Evolutionary conservation across 257 asterid species (phyloP).

Genomic region (Scutellaria baicalensis): DNA sequence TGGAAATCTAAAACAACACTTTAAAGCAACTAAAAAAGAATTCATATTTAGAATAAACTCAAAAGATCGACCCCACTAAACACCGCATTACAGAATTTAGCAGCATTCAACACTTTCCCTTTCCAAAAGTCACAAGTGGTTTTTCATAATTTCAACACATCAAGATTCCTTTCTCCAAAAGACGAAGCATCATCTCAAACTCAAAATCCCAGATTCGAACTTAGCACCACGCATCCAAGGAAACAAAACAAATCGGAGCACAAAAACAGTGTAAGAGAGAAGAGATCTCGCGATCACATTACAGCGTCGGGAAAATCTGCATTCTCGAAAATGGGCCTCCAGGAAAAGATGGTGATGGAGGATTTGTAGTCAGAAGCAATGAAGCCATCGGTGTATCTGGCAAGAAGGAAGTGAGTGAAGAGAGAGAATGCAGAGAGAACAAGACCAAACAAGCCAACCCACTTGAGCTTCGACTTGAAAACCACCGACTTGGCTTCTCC

Average conservation of each 20-base stretch:
- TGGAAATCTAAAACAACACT: slow-evolving; percentile 21
- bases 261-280: slow-evolving; percentile 5
- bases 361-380: slow-evolving; percentile 70
- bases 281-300: slow-evolving; percentile 53
- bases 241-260: not conserved
- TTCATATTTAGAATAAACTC: slow-evolving; percentile 17
- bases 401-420: slow-evolving; percentile 79
- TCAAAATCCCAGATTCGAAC: slow-evolving; percentile 22
- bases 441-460: slow-evolving; percentile 76
- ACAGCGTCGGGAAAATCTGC: slow-evolving; percentile 51
- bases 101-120: not conserved
- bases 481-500: slow-evolving; percentile 50
- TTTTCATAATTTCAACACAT: slow-evolving; percentile 12
- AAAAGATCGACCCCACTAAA: slow-evolving; percentile 42
- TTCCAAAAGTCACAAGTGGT: slow-evolving; percentile 6
- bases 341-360: slow-evolving; percentile 77
- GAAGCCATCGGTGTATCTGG: slow-evolving; percentile 66
- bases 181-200: not conserved
- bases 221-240: not conserved
- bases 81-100: slow-evolving; percentile 24
- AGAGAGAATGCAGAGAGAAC: slow-evolving; percentile 73
- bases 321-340: slow-evolving; percentile 79
- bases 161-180: not conserved
- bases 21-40: slow-evolving; percentile 28
- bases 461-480: slow-evolving; percentile 79